These are phyloP conservation scores for Aegilops tauschii DNA, from an alignment of 176 grass and related monocot species.

Conservation along the genomic window DNA sequence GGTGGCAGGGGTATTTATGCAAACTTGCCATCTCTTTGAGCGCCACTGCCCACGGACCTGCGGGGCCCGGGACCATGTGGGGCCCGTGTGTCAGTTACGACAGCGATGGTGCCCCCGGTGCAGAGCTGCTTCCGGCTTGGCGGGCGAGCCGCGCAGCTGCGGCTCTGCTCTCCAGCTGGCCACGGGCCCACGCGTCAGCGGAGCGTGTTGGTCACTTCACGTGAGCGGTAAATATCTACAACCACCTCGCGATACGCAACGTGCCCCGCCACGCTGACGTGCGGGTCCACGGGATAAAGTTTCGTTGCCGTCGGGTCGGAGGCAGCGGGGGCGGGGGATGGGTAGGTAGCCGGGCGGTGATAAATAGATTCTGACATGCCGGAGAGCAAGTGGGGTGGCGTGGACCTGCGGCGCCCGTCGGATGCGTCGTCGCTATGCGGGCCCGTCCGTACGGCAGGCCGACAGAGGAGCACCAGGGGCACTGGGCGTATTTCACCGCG, in stretches of 20 bases:
- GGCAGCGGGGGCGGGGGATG: not conserved
- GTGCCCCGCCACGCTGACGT: not conserved
- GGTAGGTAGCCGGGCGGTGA: not conserved
- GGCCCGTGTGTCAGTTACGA: not conserved
- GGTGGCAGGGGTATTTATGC: not conserved
- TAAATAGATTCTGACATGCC: slow-evolving; percentile 8
- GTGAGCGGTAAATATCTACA: not conserved
- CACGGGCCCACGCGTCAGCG: not conserved
- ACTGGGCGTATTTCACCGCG: not conserved
- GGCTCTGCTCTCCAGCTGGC: not conserved
- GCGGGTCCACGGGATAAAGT: not conserved
- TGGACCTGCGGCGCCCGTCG: not conserved
- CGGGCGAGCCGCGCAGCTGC: not conserved
- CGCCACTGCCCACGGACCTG: not conserved
- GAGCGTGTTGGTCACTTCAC: not conserved
- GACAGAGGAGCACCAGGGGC: not conserved
- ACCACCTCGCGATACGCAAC: not conserved
- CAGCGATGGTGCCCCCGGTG: not conserved
- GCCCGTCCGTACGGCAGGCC: not conserved
- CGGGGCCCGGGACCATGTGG: accelerated
- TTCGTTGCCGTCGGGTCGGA: not conserved
- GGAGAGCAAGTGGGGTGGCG: not conserved
- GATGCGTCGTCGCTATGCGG: not conserved
- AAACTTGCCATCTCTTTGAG: not conserved
- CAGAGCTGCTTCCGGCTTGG: not conserved